Evolutionary conservation across 257 asterid species (phyloP).

Genomic region (Gentiana macrophylla): DNA sequence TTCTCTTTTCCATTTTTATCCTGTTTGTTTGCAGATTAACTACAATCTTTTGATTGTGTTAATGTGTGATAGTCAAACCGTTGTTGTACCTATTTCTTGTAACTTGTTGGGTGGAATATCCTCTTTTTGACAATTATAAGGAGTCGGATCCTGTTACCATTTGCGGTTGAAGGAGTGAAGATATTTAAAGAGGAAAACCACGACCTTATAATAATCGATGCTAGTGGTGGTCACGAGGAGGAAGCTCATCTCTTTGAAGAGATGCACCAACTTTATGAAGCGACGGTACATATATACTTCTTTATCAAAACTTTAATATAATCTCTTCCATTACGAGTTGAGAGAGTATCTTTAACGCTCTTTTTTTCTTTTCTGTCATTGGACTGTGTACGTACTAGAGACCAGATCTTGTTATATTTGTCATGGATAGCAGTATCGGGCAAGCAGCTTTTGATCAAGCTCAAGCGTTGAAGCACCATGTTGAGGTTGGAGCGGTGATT

Average conservation of each 20-base stretch:
- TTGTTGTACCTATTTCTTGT: too few relatives aligned
- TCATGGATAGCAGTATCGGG: constrained; percentile 61
- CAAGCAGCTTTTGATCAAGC: constrained; percentile 55
- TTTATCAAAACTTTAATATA: not conserved
- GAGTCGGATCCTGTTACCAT: constrained; percentile 93
- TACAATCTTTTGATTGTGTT: too few relatives aligned
- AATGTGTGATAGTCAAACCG: too few relatives aligned
- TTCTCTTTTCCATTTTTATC: too few relatives aligned
- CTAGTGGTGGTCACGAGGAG: too few relatives aligned
- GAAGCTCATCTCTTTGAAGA: too few relatives aligned
- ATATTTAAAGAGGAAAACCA: constrained; percentile 29
- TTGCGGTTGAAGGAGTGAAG: constrained; percentile 87
- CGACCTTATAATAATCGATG: too few relatives aligned
- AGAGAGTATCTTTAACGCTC: not conserved
- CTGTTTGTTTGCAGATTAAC: too few relatives aligned
- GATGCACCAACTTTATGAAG: too few relatives aligned
- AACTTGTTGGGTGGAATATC: not conserved
- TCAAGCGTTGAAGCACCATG: constrained; percentile 92
- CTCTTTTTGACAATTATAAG: not conserved
- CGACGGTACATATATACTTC: constrained; percentile 3
- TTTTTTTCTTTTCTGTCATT: not conserved
- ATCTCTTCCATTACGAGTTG: not conserved
- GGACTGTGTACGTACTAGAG: not conserved
- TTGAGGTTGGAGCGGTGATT: constrained; percentile 93
- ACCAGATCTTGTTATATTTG: too few relatives aligned